Evolutionary conservation across 768 basidiomycete genomes (phyloP), one percentile per base, ranked within the genome.

Genomic region (Agrocybe chaxingu): DNA sequence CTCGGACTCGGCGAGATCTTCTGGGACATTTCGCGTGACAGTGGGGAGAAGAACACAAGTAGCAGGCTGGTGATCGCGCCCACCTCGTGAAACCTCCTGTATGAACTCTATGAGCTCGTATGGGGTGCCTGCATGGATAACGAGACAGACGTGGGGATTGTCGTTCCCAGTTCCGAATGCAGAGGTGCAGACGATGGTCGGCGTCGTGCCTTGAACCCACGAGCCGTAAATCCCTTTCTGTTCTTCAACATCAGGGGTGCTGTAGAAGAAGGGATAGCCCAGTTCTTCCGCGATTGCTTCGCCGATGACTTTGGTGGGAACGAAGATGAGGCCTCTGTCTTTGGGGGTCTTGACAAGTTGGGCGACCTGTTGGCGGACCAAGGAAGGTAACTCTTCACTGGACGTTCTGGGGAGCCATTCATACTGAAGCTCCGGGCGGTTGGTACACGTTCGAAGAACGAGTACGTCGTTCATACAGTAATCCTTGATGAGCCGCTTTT

Each of bases 111-210:
- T 29, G 57, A 66, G 61, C 12, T 64, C 60, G 4, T 47, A 57
- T 0, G 65, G 66, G 0, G 49, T 59, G 3, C 59, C 58, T 1
- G 47, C 1, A 30, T 67, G 62, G 0, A 66, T 19, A 0, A 63
- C 58, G 0, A 65, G 33, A 0, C 53, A 46, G 0, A 66, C 54
- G 1, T 57, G 51, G 0, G 58, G 29, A 42, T 63, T 54, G 45
- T 68, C 62, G 6, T 66, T 65, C 0, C 68, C 67, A 0, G 59
- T 61, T 2, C 57, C 62, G 42, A 70, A 60, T 0, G 62, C 62
- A 1, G 56, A 59, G 1, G 63, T 68, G 8, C 55, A 51, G 0
- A 67, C 37, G 19, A 70, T 51, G 0, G 57, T 29, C 0, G 13
- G 41, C 0, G n/a, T 3, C 0, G 10, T 6, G 0, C 62, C 65